phyloP scores from a whole-genome alignment of 1,284 basidiomycete genomes.

The Cutaneotrichosporon curvatum region DNA sequence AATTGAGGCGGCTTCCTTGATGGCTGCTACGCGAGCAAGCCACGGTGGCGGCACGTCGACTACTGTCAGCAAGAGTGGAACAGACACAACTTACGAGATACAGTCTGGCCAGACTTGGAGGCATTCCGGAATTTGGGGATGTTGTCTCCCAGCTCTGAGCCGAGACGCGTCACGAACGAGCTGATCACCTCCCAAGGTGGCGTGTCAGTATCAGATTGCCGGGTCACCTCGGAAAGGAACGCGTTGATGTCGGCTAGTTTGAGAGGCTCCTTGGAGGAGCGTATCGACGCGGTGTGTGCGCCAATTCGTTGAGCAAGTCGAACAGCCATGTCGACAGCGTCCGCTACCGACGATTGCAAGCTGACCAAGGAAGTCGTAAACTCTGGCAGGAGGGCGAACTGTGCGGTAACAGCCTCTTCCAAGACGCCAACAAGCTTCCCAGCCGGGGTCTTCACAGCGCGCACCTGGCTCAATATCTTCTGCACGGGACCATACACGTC shows the following conservation, averaged over 20 bases:
- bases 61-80: not conserved
- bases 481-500: slow-evolving; percentile 75
- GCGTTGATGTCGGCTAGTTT: slow-evolving; percentile 62
- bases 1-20: slow-evolving; percentile 72
- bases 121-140: slow-evolving; percentile 64
- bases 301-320: slow-evolving; percentile 84
- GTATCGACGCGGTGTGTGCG: slow-evolving; percentile 67
- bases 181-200: slow-evolving; percentile 67
- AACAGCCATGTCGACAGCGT: slow-evolving; percentile 81
- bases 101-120: slow-evolving; percentile 55
- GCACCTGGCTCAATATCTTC: slow-evolving; percentile 69
- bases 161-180: slow-evolving; percentile 61
- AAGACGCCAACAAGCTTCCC: slow-evolving; percentile 79
- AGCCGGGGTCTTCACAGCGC: slow-evolving; percentile 69
- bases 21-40: slow-evolving; percentile 75
- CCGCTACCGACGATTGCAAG: slow-evolving; percentile 64
- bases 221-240: slow-evolving; percentile 64
- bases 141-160: slow-evolving; percentile 62
- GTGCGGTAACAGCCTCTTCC: slow-evolving; percentile 67
- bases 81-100: slow-evolving; percentile 28
- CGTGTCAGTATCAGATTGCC: slow-evolving; percentile 41
- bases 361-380: slow-evolving; percentile 64
- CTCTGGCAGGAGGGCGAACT: slow-evolving; percentile 62
- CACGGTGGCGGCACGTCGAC: slow-evolving; percentile 67
- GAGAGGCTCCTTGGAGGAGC: slow-evolving; percentile 67